Percentiles rank a stretch among this genome's conserved stretches.
Conservation (phyloP, 2,329 filamentous ascomycete genomes). For the Phialophora tarda region DNA sequence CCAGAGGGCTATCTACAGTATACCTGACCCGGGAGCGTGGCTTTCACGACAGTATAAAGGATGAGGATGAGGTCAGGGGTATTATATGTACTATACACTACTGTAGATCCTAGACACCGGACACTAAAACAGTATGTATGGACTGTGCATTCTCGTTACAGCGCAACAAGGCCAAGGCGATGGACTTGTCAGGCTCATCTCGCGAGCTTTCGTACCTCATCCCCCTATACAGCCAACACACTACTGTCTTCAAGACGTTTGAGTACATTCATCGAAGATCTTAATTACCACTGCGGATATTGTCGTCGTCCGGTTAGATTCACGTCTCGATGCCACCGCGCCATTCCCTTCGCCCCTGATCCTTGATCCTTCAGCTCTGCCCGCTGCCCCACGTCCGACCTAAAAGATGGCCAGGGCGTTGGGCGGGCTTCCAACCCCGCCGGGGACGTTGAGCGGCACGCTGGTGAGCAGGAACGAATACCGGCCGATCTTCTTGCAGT, state of each 20-base stretch:
- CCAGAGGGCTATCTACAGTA: no score
- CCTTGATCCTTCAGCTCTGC: not conserved
- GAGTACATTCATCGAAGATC: not conserved
- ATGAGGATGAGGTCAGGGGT: no score
- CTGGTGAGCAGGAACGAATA: conserved; percentile 58
- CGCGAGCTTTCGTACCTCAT: not conserved
- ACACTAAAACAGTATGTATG: not conserved
- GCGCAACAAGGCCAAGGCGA: not conserved
- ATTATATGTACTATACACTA: no score
- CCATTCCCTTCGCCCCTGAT: not conserved
- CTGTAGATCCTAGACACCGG: no score
- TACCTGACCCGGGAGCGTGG: no score
- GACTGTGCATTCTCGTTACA: not conserved
- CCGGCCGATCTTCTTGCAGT: conserved; percentile 47
- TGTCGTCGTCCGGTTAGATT: not conserved
- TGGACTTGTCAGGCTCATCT: not conserved
- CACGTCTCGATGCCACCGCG: not conserved
- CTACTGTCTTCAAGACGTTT: not conserved
- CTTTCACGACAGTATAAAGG: no score
- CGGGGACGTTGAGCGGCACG: conserved; percentile 56
- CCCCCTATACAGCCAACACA: not conserved
- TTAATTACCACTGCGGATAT: not conserved
- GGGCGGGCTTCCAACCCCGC: conserved; percentile 54
- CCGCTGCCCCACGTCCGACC: conserved; percentile 44
- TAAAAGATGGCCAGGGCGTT: conserved; percentile 54